Conservation (phyloP, 306 rosid genomes). For the Quercus dentata region DNA sequence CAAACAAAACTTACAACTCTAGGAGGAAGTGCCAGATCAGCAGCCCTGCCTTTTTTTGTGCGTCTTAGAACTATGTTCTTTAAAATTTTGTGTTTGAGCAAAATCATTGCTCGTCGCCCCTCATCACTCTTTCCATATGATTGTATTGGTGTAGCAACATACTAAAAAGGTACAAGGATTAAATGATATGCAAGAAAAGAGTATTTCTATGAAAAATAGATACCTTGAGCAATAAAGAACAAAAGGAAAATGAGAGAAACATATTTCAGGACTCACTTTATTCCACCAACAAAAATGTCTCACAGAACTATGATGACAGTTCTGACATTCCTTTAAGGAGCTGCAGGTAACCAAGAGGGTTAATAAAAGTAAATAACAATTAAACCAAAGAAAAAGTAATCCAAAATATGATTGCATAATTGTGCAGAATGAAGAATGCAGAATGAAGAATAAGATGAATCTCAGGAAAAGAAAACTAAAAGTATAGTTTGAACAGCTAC, state of each 20-base stretch:
- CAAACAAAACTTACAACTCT: conserved; percentile 63
- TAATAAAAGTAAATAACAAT: conserved; percentile 10
- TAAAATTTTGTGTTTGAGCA: conserved; percentile 70
- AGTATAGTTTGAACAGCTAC: background rate
- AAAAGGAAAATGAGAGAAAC: conserved; percentile 6
- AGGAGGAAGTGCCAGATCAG: conserved; percentile 96
- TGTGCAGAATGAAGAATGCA: background rate
- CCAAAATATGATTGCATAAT: background rate
- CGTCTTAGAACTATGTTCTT: conserved; percentile 74
- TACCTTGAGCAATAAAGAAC: background rate
- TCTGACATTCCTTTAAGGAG: conserved; percentile 49
- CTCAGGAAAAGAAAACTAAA: background rate
- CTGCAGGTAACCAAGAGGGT: conserved; percentile 40
- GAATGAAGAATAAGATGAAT: background rate
- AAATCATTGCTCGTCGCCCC: conserved; percentile 73
- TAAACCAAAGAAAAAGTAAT: background rate
- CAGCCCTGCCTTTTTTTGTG: conserved; percentile 87
- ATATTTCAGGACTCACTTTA: conserved; percentile 56
- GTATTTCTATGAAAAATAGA: background rate
- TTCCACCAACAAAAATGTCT: conserved; percentile 99
- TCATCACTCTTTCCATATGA: conserved; percentile 6
- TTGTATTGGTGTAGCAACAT: conserved; percentile 69
- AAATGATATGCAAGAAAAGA: conserved; percentile 17
- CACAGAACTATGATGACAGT: conserved; percentile 69
- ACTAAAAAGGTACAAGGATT: conserved; percentile 39